These are phyloP conservation scores for Phytophthora pini DNA, from an alignment of 352 stramenopile species.

Conservation along the genomic window DNA sequence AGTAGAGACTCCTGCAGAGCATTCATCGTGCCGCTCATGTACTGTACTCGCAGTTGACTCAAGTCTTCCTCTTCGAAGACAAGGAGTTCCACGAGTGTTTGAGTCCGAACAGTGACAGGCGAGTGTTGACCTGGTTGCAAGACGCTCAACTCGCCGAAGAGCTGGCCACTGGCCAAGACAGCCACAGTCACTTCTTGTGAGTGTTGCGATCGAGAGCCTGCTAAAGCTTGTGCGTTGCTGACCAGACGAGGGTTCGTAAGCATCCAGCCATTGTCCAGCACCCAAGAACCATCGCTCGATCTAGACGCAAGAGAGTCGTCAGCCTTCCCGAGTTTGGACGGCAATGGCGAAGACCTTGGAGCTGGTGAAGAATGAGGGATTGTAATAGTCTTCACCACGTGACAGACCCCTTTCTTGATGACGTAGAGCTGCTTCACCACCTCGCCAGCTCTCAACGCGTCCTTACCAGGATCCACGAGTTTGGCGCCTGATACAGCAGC, in stretches of 20 bases:
- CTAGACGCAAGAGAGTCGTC: slow-evolving; percentile 38
- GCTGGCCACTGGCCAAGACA: slow-evolving; percentile 68
- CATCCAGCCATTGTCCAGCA: slow-evolving; percentile 85
- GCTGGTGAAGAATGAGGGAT: slow-evolving; percentile 21
- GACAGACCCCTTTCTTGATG: slow-evolving; percentile 74
- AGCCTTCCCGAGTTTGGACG: slow-evolving; percentile 13
- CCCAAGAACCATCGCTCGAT: slow-evolving; percentile 70
- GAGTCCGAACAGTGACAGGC: slow-evolving; percentile 61
- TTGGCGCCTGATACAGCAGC: slow-evolving; percentile 55
- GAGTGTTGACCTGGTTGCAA: slow-evolving; percentile 71
- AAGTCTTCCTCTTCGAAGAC: slow-evolving; percentile 63
- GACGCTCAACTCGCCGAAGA: slow-evolving; percentile 79
- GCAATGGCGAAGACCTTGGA: neutral
- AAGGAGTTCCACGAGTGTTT: slow-evolving; percentile 73
- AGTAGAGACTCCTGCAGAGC: slow-evolving; percentile 76
- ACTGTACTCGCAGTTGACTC: slow-evolving; percentile 66
- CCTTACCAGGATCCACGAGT: slow-evolving; percentile 59
- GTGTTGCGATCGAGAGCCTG: slow-evolving; percentile 22
- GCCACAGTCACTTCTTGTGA: slow-evolving; percentile 62
- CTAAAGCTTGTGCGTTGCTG: slow-evolving; percentile 43
- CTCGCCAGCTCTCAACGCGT: slow-evolving; percentile 60
- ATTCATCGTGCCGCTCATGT: slow-evolving; percentile 79
- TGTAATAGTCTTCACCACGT: slow-evolving; percentile 66
- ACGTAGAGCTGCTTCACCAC: slow-evolving; percentile 70
- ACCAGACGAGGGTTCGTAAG: slow-evolving; percentile 78